Conservation (phyloP, 768 basidiomycete genomes). For the Amanita pallidorosea region DNA sequence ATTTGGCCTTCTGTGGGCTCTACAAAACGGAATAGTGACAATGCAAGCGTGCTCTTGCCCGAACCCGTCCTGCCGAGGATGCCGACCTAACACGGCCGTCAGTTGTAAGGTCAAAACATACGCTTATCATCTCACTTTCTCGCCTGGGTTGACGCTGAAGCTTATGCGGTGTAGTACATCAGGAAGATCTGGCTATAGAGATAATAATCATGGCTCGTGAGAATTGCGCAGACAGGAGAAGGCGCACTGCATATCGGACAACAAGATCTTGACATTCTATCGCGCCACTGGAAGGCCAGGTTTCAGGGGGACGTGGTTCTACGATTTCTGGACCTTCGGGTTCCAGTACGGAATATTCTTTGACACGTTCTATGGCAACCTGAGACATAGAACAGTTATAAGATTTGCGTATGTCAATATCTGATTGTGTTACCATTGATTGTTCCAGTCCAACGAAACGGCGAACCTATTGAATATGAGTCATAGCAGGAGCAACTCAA, state of each 20-base stretch:
- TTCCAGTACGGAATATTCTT: slow-evolving; percentile 77
- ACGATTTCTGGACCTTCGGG: slow-evolving; percentile 77
- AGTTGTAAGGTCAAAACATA: neutral
- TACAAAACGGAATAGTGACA: slow-evolving; percentile 83
- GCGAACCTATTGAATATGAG: slow-evolving; percentile 33
- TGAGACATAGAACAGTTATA: slow-evolving; percentile 13
- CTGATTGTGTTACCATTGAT: slow-evolving; percentile 55
- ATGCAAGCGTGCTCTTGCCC: slow-evolving; percentile 73
- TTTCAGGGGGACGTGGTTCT: slow-evolving; percentile 70
- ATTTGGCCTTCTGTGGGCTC: slow-evolving; percentile 68
- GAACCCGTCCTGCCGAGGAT: slow-evolving; percentile 65
- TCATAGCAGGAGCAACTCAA: neutral
- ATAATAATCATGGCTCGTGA: neutral
- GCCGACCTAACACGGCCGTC: slow-evolving; percentile 35
- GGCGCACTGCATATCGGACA: slow-evolving; percentile 66
- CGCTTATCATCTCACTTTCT: slow-evolving; percentile 44
- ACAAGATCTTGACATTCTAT: slow-evolving; percentile 66
- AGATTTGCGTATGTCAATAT: neutral
- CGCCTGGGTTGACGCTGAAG: slow-evolving; percentile 62
- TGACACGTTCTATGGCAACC: slow-evolving; percentile 83
- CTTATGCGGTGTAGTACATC: slow-evolving; percentile 73
- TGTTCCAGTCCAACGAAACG: slow-evolving; percentile 86
- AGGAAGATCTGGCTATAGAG: slow-evolving; percentile 67
- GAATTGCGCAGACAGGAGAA: neutral
- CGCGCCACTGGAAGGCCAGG: slow-evolving; percentile 69